Conservation (phyloP, 495 filamentous ascomycete genomes). For the Venustampulla echinocandica region DNA sequence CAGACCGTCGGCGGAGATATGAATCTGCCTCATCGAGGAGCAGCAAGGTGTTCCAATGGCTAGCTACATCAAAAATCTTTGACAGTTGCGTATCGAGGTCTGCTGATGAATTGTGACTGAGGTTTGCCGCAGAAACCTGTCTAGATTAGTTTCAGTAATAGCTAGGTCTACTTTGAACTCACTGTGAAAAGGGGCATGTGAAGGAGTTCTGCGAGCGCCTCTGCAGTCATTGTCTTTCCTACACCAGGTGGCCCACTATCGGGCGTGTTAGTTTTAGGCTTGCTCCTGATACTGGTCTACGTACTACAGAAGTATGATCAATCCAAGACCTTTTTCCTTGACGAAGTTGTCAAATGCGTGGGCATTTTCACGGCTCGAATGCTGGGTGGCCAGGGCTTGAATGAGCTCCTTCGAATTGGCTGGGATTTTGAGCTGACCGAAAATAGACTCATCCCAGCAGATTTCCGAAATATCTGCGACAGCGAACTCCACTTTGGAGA, state of each 20-base stretch:
- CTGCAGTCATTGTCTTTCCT: conserved; percentile 51
- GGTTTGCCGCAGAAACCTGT: conserved; percentile 4
- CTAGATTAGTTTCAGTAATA: conserved; percentile 3
- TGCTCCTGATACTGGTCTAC: conserved; percentile 5
- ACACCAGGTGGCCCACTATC: conserved; percentile 41
- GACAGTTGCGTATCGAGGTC: conserved; percentile 34
- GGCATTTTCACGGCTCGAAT: background rate
- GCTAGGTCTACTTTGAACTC: conserved; percentile 5
- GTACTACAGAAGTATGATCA: conserved; percentile 9
- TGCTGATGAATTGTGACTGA: conserved; percentile 2
- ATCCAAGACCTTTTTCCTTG: conserved; percentile 3
- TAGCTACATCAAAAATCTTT: conserved; percentile 32
- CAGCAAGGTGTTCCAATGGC: conserved; percentile 31
- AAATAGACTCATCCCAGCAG: conserved; percentile 12
- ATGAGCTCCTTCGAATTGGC: conserved; percentile 1
- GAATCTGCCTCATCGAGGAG: conserved; percentile 33
- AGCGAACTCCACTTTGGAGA: conserved; percentile 25
- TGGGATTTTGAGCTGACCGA: conserved; percentile 1
- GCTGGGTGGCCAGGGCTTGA: background rate
- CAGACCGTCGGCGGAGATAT: conserved; percentile 29
- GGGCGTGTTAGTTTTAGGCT: conserved; percentile 3
- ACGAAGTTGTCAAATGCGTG: conserved; percentile 7
- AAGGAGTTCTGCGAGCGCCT: conserved; percentile 34
- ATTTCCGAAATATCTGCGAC: conserved; percentile 26
- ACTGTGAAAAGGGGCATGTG: conserved; percentile 7